phyloP scores from a whole-genome alignment of 2,329 filamentous ascomycete genomes.

The Pyrenophora tritici-repentis region DNA sequence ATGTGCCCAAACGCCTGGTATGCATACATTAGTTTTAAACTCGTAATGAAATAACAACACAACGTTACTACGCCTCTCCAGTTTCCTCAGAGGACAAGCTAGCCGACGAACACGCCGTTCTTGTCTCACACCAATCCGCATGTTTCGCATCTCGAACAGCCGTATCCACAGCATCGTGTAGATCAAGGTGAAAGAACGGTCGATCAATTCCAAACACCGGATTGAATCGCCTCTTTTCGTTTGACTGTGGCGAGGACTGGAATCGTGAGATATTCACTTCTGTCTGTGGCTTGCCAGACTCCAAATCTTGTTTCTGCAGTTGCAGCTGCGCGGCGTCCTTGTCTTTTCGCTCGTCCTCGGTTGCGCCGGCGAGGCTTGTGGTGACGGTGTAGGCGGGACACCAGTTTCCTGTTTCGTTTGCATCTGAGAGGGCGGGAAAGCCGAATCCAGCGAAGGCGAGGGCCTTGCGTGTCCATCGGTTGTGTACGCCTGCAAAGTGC shows the following conservation, averaged over 20 bases:
- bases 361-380: conserved; percentile 18
- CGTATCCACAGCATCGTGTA: conserved; percentile 36
- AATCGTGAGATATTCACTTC: background rate
- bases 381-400: conserved; percentile 32
- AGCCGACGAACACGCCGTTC: background rate
- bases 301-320: conserved; percentile 12
- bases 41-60: background rate
- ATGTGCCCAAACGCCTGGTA: background rate
- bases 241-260: background rate
- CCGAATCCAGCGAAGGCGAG: conserved; percentile 62
- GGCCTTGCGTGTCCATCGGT: conserved; percentile 63
- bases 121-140: conserved; percentile 15
- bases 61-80: background rate
- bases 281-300: background rate
- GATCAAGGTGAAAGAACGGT: conserved; percentile 38
- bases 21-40: background rate
- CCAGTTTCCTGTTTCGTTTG: conserved; percentile 20
- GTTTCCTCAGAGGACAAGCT: background rate
- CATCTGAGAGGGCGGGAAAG: conserved; percentile 35
- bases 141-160: conserved; percentile 32
- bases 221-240: background rate
- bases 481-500: conserved; percentile 58
- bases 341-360: conserved; percentile 21
- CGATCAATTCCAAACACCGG: conserved; percentile 31
- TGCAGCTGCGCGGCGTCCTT: conserved; percentile 4